phyloP scores from a whole-genome alignment of 805 yeast genomes.

The Starmerella scarabaei region DNA sequence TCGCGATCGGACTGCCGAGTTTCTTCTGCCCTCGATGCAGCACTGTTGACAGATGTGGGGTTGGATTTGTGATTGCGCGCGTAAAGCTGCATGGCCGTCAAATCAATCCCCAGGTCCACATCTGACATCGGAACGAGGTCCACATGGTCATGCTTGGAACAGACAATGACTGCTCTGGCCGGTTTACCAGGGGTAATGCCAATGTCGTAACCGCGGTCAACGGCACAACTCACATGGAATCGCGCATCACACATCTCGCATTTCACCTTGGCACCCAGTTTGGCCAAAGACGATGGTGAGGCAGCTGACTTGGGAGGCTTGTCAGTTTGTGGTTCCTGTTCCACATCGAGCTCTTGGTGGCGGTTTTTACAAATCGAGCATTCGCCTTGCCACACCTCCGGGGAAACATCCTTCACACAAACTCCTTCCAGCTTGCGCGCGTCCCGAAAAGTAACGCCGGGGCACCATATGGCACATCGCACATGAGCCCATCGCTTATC shows the following conservation, averaged over 20 bases:
- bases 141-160: constrained; percentile 22
- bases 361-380: constrained; percentile 9
- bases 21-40: neutral
- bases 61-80: constrained; percentile 22
- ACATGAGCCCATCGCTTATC: constrained; percentile 17
- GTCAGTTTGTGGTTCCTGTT: neutral
- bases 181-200: constrained; percentile 18
- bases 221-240: constrained; percentile 49
- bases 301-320: neutral
- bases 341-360: neutral
- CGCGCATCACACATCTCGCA: constrained; percentile 13
- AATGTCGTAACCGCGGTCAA: constrained; percentile 17
- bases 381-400: neutral
- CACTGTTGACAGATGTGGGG: neutral
- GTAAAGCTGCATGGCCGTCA: constrained; percentile 26
- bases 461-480: constrained; percentile 17
- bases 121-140: constrained; percentile 22
- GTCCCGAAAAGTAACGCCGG: constrained; percentile 6
- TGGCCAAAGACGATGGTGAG: neutral
- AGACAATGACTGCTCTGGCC: constrained; percentile 25
- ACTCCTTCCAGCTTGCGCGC: constrained; percentile 6
- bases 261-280: constrained; percentile 5
- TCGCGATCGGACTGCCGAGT: neutral
- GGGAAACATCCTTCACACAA: neutral
- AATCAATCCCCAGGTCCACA: constrained; percentile 17